These are phyloP conservation scores for Tubosaeta brunneosetosa DNA, from an alignment of 768 basidiomycete species.

Conservation along the genomic window DNA sequence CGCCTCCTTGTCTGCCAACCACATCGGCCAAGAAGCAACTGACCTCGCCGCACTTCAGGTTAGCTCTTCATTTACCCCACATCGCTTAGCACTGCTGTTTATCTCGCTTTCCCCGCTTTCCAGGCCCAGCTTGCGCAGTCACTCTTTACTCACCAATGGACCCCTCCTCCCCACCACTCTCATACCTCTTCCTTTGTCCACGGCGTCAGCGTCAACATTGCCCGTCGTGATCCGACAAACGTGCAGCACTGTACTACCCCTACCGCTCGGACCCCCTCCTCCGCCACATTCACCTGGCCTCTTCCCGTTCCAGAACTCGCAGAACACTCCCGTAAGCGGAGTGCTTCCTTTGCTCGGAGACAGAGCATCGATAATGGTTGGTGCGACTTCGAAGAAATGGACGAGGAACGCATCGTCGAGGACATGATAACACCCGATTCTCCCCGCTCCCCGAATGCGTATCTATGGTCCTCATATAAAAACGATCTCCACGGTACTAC, in stretches of 20 bases:
- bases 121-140: conserved; percentile 47
- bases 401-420: conserved; percentile 43
- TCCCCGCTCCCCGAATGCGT: conserved; percentile 20
- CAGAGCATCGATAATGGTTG: conserved; percentile 25
- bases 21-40: conserved; percentile 51
- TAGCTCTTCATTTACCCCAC: conserved; percentile 14
- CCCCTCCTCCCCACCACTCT: conserved; percentile 16
- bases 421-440: conserved; percentile 38
- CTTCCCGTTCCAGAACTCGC: conserved; percentile 20
- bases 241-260: conserved; percentile 40
- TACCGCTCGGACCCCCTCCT: conserved; percentile 33
- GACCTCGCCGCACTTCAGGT: conserved; percentile 49
- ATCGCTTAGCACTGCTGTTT: conserved; percentile 11
- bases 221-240: conserved; percentile 29
- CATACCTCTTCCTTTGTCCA: conserved; percentile 18
- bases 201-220: conserved; percentile 17
- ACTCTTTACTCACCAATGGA: conserved; percentile 33
- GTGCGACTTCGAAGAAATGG: conserved; percentile 37
- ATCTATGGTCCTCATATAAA: conserved; percentile 23
- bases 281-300: conserved; percentile 29
- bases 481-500: conserved; percentile 10
- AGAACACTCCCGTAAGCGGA: conserved; percentile 27
- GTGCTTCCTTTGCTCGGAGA: conserved; percentile 20
- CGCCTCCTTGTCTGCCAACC: conserved; percentile 41
- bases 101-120: conserved; percentile 10